Evolutionary conservation across 1,284 basidiomycete genomes (phyloP).

Genomic region (Tranzscheliella williamsii): DNA sequence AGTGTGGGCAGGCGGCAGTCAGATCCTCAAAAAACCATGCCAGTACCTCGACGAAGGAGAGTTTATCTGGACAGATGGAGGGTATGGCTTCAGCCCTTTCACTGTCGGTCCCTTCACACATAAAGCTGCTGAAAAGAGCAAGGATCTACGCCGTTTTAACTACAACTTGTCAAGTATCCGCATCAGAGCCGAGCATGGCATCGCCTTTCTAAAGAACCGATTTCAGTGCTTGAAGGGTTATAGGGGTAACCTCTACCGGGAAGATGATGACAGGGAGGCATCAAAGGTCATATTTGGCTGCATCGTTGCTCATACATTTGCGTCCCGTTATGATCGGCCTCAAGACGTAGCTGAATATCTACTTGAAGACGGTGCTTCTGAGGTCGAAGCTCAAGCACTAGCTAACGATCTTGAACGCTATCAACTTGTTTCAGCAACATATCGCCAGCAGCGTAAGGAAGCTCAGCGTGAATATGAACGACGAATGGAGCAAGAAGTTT

Average conservation of each 20-base stretch:
- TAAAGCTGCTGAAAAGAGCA: background rate
- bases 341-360: background rate
- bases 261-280: no score
- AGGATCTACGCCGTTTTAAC: slow-evolving; percentile 3
- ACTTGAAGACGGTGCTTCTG: background rate
- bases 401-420: no score
- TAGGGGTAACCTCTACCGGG: slow-evolving; percentile 1
- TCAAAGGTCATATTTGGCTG: no score
- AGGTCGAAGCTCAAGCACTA: no score
- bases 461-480: no score
- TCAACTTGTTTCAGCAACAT: no score
- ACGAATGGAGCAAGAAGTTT: no score
- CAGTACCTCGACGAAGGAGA: slow-evolving; percentile 2
- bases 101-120: slow-evolving; percentile 3
- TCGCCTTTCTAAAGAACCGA: slow-evolving; percentile 3
- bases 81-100: slow-evolving; percentile 1
- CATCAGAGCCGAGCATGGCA: background rate
- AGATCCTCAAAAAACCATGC: slow-evolving; percentile 4
- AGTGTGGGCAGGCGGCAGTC: slow-evolving; percentile 1
- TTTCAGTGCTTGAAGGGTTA: slow-evolving; percentile 3
- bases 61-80: slow-evolving; percentile 6
- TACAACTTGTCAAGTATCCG: background rate
- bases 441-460: no score
- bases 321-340: background rate
- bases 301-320: no score